Evolutionary conservation across 73 alveolate genomes (phyloP), one percentile per base, ranked within the genome.

Genomic region (Uronychia binucleata): DNA sequence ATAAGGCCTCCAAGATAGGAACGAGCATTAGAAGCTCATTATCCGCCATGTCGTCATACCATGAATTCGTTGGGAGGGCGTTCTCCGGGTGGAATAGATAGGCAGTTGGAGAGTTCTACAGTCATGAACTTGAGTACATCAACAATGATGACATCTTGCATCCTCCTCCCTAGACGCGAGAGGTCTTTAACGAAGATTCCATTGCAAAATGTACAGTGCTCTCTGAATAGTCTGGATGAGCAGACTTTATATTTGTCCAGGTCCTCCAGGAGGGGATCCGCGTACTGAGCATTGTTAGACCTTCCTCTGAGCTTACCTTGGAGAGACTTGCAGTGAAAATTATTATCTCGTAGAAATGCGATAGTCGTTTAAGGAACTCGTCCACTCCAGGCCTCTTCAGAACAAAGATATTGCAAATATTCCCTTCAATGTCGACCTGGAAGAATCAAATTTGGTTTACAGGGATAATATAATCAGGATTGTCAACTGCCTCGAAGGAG

Each of bases 151-250:
- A 93, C 93, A 82, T 95, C 97, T 81, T 90, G 81, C 93, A 95
- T 82, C 28, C 86, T 83, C 80, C 98, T 57, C 34, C 98, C 98
- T 13, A 95, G 94, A 77, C 88, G 88, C 28, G 86, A 58, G 30
- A 95, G 85, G 81, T 95, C 97, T 85, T 95, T 95, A 1, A 95
- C 96, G 88, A 95, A 95, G 78, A 95, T 83, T 30, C 91, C 80
- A 85, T 93, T 93, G 76, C 79, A 76, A 57, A 90, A 89, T 1
- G 99, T 95, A 87, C 99, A 95, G 90, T 95, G 99, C 83, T 95
- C 99, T 91, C 99, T 80, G 84, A 93, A 95, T 34, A 95, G 89
- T 77, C 83, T 27, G 1, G 60, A 29, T 31, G 67, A 30, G 19
- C 79, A 25, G n/a, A 82, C 29, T 19, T 74, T 60, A 5, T 46